Evolutionary conservation across 257 asterid genomes (phyloP).

Genomic region (Solanum appendiculatum): DNA sequence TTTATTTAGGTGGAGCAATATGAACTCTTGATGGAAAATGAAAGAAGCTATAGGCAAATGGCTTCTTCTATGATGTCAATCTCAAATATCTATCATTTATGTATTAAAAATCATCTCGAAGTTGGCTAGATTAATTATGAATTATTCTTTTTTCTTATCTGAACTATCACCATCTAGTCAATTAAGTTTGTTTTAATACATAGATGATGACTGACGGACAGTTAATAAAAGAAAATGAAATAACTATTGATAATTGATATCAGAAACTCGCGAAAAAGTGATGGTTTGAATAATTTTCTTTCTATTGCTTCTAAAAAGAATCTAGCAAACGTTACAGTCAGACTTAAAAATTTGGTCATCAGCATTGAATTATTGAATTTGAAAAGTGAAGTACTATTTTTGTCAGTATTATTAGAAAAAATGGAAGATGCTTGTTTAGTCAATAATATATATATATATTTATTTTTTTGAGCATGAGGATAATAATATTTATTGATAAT

Average conservation of each 20-base stretch:
- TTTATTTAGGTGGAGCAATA: background rate
- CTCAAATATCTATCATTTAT: background rate
- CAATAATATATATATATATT: background rate
- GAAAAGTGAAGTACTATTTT: background rate
- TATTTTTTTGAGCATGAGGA: background rate
- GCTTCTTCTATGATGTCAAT: background rate
- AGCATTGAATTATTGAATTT: background rate
- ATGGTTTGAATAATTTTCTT: no score
- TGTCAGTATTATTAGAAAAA: background rate
- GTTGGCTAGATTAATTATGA: background rate
- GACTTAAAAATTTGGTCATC: background rate
- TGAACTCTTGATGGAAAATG: background rate
- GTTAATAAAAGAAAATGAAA: background rate
- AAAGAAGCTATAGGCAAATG: background rate
- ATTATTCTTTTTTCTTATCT: background rate
- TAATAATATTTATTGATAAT: background rate
- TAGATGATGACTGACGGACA: accelerated
- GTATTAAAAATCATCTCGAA: background rate
- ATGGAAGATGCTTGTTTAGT: background rate
- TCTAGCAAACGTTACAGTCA: background rate
- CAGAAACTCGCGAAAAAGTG: background rate
- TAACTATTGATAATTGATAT: background rate
- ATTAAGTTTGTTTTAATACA: background rate
- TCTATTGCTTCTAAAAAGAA: background rate
- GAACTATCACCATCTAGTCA: background rate